A percentile compares a stretch with the other conserved stretches of the same genome.
Conservation (phyloP, 2,329 filamentous ascomycete genomes). For the Fonsecaea monophora region DNA sequence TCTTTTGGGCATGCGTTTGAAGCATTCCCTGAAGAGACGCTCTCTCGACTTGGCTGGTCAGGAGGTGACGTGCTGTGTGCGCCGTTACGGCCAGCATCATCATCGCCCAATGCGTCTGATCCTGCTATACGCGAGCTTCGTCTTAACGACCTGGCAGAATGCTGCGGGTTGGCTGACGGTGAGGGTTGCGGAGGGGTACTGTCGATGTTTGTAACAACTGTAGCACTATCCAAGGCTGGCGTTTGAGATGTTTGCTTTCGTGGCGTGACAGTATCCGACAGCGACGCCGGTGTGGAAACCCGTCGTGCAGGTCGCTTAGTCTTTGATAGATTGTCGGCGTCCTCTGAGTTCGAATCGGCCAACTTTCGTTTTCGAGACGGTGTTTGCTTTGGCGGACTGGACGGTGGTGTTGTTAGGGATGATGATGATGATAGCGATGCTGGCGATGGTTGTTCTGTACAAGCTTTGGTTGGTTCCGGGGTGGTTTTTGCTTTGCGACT, state of each 20-base stretch:
- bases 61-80: not conserved
- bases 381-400: constrained; percentile 6
- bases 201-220: not conserved
- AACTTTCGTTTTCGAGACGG: constrained; percentile 16
- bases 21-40: not conserved
- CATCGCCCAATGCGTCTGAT: not conserved
- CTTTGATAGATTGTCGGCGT: constrained; percentile 1
- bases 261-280: not conserved
- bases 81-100: not conserved
- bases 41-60: not conserved
- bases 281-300: not conserved
- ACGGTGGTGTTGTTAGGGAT: constrained; percentile 4
- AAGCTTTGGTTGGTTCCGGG: constrained; percentile 15
- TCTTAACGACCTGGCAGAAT: constrained; percentile 4
- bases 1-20: not conserved
- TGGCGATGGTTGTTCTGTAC: constrained; percentile 11
- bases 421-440: constrained; percentile 8
- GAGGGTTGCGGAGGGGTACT: not conserved
- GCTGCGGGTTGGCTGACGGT: not conserved
- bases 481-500: constrained; percentile 12
- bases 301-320: constrained; percentile 6
- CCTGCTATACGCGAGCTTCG: constrained; percentile 5
- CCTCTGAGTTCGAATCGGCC: constrained; percentile 8
- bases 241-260: constrained; percentile 1
- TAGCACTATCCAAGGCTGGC: not conserved